These are phyloP conservation scores for Pelargonium myrrhifolium DNA, from an alignment of 441 rosid species.

Conservation along the genomic window DNA sequence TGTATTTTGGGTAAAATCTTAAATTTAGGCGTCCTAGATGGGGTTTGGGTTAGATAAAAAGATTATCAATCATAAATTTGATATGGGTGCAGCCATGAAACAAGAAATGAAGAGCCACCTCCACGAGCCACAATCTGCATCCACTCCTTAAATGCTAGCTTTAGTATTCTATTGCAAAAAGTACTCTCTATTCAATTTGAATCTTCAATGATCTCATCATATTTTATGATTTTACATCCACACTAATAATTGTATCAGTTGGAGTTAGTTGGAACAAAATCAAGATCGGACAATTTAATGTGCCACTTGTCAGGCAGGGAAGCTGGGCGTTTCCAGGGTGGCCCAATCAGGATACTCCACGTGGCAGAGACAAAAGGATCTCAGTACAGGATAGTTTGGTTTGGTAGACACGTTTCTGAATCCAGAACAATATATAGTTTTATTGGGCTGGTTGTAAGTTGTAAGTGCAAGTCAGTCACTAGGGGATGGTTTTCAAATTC, in stretches of 20 bases:
- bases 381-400: no score
- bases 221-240: no score
- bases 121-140: not conserved
- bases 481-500: no score
- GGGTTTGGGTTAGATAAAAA: no score
- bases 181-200: not conserved
- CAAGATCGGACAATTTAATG: not conserved
- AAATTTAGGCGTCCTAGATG: no score
- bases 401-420: not conserved
- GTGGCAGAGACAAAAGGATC: not conserved
- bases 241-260: not conserved
- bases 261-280: constrained; percentile 1
- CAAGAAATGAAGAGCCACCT: not conserved
- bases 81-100: not conserved
- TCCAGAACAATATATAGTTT: not conserved
- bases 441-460: not conserved
- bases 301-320: not conserved
- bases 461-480: no score
- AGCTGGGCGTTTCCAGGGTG: not conserved
- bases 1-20: no score
- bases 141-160: not conserved
- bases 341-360: not conserved
- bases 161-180: not conserved
- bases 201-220: no score
- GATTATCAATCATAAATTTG: no score